Percentiles rank a stretch among this genome's conserved stretches.
phyloP scores from a whole-genome alignment of 306 rosid species.

The Cicer bijugum region DNA sequence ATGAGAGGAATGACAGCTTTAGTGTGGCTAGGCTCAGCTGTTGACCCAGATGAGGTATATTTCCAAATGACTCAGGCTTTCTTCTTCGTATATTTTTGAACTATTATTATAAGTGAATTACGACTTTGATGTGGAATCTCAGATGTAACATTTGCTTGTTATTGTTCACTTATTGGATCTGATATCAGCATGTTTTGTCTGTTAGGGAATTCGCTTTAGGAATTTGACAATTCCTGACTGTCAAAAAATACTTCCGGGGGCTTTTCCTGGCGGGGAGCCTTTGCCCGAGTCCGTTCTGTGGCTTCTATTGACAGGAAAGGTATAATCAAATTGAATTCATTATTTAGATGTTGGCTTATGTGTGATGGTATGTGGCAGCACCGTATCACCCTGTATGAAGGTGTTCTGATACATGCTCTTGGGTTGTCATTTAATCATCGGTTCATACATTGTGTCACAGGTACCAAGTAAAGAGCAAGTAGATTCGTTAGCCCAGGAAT shows the following conservation, averaged over 20 bases:
- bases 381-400: not conserved
- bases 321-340: constrained; percentile 44
- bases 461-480: constrained; percentile 94
- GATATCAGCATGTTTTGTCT: constrained; percentile 41
- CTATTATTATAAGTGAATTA: constrained; percentile 21
- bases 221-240: constrained; percentile 89
- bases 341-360: constrained; percentile 23
- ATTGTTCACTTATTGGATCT: constrained; percentile 39
- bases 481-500: constrained; percentile 77
- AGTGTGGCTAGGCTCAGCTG: constrained; percentile 92
- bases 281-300: constrained; percentile 92
- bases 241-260: constrained; percentile 86
- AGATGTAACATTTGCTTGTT: constrained; percentile 35
- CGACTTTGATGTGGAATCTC: not conserved
- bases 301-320: constrained; percentile 97
- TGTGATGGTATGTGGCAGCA: not conserved
- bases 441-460: constrained; percentile 50
- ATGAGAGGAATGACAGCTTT: constrained; percentile 99
- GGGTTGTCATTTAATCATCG: constrained; percentile 28
- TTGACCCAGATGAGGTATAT: constrained; percentile 95
- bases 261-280: constrained; percentile 91
- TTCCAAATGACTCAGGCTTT: constrained; percentile 42
- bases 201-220: constrained; percentile 95
- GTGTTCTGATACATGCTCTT: constrained; percentile 26
- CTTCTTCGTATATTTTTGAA: constrained; percentile 32